Evolutionary conservation across 202 grass and related monocot species (phyloP).

Genomic region (Cymbopogon flexuosus): DNA sequence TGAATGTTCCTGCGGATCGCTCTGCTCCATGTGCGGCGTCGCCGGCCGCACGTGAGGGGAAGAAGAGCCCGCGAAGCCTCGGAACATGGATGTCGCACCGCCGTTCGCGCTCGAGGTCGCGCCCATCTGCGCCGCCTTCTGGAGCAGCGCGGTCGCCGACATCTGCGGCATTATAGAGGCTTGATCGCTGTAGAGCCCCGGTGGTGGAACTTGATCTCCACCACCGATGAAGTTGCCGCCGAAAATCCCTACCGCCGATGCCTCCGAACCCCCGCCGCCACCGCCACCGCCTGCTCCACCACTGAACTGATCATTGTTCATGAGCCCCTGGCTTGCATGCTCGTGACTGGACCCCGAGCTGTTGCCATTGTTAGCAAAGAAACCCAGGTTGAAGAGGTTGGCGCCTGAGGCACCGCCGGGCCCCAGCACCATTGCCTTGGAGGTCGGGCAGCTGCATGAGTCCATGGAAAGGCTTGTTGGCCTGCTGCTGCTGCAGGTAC

Average conservation of each 20-base stretch:
- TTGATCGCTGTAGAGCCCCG: slow-evolving; percentile 44
- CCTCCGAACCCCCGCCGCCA: slow-evolving; percentile 35
- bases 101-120: slow-evolving; percentile 56
- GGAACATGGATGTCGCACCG: slow-evolving; percentile 43
- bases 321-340: slow-evolving; percentile 48
- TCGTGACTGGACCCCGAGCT: slow-evolving; percentile 52
- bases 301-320: slow-evolving; percentile 53
- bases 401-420: slow-evolving; percentile 14
- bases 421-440: slow-evolving; percentile 51
- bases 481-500: slow-evolving; percentile 46
- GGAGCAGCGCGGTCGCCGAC: slow-evolving; percentile 86
- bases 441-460: slow-evolving; percentile 89
- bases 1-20: no score
- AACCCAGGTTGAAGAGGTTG: slow-evolving; percentile 65
- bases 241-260: slow-evolving; percentile 46
- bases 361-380: slow-evolving; percentile 54
- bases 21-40: slow-evolving; percentile 43
- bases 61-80: slow-evolving; percentile 40
- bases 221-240: slow-evolving; percentile 52
- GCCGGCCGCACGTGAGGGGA: slow-evolving; percentile 31
- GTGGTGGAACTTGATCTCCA: slow-evolving; percentile 32
- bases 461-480: slow-evolving; percentile 75
- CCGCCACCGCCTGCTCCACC: slow-evolving; percentile 22
- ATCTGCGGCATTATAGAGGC: slow-evolving; percentile 66
- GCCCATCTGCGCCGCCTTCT: slow-evolving; percentile 94